A percentile compares a stretch with the other conserved stretches of the same genome.
Conservation (phyloP, 768 basidiomycete species). For the Coprinopsis sp. region DNA sequence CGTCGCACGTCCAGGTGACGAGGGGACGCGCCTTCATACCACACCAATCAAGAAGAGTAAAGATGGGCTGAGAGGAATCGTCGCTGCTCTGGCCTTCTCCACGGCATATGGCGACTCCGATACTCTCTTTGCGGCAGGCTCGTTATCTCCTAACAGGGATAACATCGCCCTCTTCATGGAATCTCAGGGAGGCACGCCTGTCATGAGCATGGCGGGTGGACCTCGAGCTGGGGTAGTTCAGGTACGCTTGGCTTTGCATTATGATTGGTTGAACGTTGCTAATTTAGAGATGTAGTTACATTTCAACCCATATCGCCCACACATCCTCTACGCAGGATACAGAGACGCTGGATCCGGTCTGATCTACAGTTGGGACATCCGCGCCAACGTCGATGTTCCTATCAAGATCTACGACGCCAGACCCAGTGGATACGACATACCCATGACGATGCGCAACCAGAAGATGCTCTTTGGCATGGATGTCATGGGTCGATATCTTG, state of each 20-base stretch:
- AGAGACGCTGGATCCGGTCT: conserved; percentile 46
- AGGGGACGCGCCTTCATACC: conserved; percentile 65
- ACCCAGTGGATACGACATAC: background rate
- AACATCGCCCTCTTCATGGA: conserved; percentile 71
- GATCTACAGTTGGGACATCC: conserved; percentile 81
- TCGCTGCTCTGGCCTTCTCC: conserved; percentile 80
- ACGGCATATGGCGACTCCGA: conserved; percentile 48
- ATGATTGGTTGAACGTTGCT: background rate
- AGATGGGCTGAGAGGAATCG: conserved; percentile 87
- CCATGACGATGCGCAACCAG: conserved; percentile 57
- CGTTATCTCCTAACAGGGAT: conserved; percentile 47
- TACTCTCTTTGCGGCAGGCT: conserved; percentile 73
- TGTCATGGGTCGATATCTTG: conserved; percentile 55
- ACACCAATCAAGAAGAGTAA: conserved; percentile 73
- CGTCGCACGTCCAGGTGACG: conserved; percentile 58
- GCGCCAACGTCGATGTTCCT: conserved; percentile 46
- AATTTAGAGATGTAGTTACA: conserved; percentile 21
- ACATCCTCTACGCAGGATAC: conserved; percentile 76
- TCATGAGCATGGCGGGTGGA: conserved; percentile 62
- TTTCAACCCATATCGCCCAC: conserved; percentile 71
- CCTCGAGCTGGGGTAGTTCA: conserved; percentile 48
- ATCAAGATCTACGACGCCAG: conserved; percentile 30
- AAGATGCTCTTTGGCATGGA: conserved; percentile 77
- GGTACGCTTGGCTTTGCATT: conserved; percentile 29
- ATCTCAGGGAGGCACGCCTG: conserved; percentile 43